phyloP scores from a whole-genome alignment of 371 early-diverging fungal genomes.

The Saksenaea vasiformis region DNA sequence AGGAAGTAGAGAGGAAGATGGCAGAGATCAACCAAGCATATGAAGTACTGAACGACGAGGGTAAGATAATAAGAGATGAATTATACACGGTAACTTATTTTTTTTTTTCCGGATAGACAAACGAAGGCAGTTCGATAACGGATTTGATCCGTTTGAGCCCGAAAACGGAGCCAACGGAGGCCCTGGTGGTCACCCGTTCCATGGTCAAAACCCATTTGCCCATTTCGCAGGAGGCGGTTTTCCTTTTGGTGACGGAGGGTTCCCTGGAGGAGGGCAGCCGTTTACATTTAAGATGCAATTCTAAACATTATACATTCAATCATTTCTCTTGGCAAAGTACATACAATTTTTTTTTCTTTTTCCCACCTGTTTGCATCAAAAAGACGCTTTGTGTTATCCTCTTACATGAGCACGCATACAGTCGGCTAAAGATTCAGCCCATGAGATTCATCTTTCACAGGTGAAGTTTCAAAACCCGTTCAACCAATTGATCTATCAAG shows the following conservation, averaged over 20 bases:
- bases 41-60: slow-evolving; percentile 84
- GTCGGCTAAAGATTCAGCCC: too few relatives aligned
- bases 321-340: background rate
- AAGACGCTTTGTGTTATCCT: too few relatives aligned
- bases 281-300: slow-evolving; percentile 56
- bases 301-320: slow-evolving; percentile 7
- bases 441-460: too few relatives aligned
- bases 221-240: slow-evolving; percentile 50
- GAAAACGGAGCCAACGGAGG: slow-evolving; percentile 47
- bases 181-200: slow-evolving; percentile 24
- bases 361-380: background rate
- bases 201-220: slow-evolving; percentile 55
- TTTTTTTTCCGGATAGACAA: slow-evolving; percentile 34
- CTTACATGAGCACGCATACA: too few relatives aligned
- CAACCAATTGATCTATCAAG: background rate
- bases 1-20: slow-evolving; percentile 88
- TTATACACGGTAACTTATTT: slow-evolving; percentile 9
- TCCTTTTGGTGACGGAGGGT: slow-evolving; percentile 55
- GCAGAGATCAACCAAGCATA: slow-evolving; percentile 92
- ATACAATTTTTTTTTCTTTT: background rate
- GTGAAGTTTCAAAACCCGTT: too few relatives aligned
- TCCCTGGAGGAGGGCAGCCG: slow-evolving; percentile 59
- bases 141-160: slow-evolving; percentile 93
- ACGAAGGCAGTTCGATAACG: slow-evolving; percentile 82
- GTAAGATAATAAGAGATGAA: slow-evolving; percentile 30